Evolutionary conservation across 306 rosid species (phyloP), one percentile per base, ranked within the genome.

Genomic region (Trifolium repens): DNA sequence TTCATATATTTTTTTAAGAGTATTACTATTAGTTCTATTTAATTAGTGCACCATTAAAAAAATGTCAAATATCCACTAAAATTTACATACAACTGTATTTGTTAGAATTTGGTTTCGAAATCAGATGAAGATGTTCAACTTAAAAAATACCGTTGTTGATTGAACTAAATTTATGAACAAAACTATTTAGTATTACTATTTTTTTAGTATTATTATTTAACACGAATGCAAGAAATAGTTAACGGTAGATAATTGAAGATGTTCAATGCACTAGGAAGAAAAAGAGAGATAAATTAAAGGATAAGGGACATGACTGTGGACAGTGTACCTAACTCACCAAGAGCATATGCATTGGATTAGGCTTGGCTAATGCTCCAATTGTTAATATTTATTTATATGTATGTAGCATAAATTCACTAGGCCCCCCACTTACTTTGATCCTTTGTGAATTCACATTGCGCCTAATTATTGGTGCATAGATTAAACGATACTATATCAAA

Each of bases 391-490:
- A 57, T 69, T 74, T 42, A 66, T 57, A 59, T 12, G 11, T 8
- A 17, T 54, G 69, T 4, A 75, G 71, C 81, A 81, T 67, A 54
- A 63, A 34, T 68, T 68, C 80, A 74, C 9, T 32, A 81, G 34
- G 73, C 30, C 70, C 74, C 73, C 81, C 78, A 71, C 65, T 81
- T 54, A 16, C 52, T 75, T 75, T 75, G 79, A 69, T 54, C 4
- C 22, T 49, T 35, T 47, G 79, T 5, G 83, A 79, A 57, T 66
- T 73, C 71, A 42, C 75, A 67, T 24, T 22, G 60, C 57, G 27
- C 50, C 24, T 73, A 55, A 50, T 66, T 60, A 60, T 30, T 60
- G 79, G 66, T 59, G 7, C 75, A 69, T 13, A 15, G 58, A 75
- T 68, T 80, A 69, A 67, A n/a, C 3, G 1, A 52, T 59, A 27